Base-by-base conservation (phyloP, 2,329 filamentous ascomycete species). In the Scleromitrula shiraiana region DNA sequence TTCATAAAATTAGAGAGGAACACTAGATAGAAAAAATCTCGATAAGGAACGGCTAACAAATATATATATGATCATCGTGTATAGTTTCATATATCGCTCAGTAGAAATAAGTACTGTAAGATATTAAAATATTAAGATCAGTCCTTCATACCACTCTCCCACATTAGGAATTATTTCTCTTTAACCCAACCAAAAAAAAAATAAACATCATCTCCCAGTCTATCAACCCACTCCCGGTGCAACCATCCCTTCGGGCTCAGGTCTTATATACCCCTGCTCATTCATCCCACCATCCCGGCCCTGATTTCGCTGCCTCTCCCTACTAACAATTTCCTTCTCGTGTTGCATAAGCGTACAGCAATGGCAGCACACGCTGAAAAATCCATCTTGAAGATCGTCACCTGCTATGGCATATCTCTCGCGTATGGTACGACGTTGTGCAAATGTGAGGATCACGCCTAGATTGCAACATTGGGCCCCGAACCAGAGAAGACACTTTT, bases 321-420 rank as follows among this genome's bases (percentile, higher is more conserved):
- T n/a, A n/a, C n/a, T n/a, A n/a, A 57, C 48, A 20, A 59, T 52
- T 24, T 62, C 60, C 44, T 59, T 60, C 51, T 61, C 59, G 7
- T 55, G 51, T 29, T 60, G 59, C 8, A 61, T 58, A 6, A 62
- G 24, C 3, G 54, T 41, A 44, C 60, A 61, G 47, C 59, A 61
- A n/a, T 44, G 44, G 46, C 60, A 62, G 53, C 63, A 70, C 32
- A 59, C 61, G 22, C 64, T 63, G 24, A 62, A 58, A n/a, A 68
- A 59, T 46, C 66, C 69, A 24, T 62, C 63, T 2, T 61, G 53
- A 4, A 67, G 57, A 1, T 64, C 55, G 36, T 47, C 37, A 7
- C 65, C 68, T 9, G 61, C 58, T 54, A 61, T 56, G 22, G 40
- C 43, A 45, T 58, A 59, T 22, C 46, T 45, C 12, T 52, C 40